A percentile compares a stretch with the other conserved stretches of the same genome.
Evolutionary conservation across 352 stramenopile genomes (phyloP).

Genomic region (Globisporangium heterothallicum): DNA sequence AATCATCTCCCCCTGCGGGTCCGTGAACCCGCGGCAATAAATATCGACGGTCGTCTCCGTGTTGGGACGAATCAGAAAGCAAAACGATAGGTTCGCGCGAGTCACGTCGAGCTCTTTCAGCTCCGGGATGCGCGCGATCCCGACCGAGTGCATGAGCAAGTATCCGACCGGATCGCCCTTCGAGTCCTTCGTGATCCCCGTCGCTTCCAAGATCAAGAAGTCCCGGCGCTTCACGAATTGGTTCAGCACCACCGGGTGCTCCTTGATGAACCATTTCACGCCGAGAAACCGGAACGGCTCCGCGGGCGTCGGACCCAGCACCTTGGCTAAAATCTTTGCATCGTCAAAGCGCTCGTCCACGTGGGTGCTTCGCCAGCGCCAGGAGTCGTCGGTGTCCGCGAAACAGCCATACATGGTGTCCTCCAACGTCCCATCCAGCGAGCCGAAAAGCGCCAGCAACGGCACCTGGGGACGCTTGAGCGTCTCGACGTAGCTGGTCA

Average conservation of each 20-base stretch:
- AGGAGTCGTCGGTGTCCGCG: constrained; percentile 13
- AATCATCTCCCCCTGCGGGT: constrained; percentile 39
- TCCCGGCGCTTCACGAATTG: constrained; percentile 41
- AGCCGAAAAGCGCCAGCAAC: constrained; percentile 7
- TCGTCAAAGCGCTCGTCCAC: constrained; percentile 15
- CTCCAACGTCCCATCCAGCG: constrained; percentile 14
- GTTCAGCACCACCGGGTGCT: constrained; percentile 8
- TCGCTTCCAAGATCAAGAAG: constrained; percentile 43
- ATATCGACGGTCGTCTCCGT: constrained; percentile 11
- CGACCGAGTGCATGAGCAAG: constrained; percentile 32
- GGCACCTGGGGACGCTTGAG: constrained; percentile 13
- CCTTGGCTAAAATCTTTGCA: constrained; percentile 8
- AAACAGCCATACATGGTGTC: constrained; percentile 15
- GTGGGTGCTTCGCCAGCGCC: constrained; percentile 12
- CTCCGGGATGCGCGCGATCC: constrained; percentile 26
- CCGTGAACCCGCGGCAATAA: constrained; percentile 35
- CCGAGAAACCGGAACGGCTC: constrained; percentile 14
- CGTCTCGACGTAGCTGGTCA: constrained; percentile 11
- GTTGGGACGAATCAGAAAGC: constrained; percentile 8
- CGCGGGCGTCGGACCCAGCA: constrained; percentile 7
- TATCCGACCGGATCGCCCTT: constrained; percentile 28
- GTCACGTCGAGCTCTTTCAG: constrained; percentile 11
- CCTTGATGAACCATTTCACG: constrained; percentile 17
- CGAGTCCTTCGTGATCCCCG: constrained; percentile 33
- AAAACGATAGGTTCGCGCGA: constrained; percentile 12